phyloP scores from a whole-genome alignment of 257 asterid species.

The Primulina huaijiensis region DNA sequence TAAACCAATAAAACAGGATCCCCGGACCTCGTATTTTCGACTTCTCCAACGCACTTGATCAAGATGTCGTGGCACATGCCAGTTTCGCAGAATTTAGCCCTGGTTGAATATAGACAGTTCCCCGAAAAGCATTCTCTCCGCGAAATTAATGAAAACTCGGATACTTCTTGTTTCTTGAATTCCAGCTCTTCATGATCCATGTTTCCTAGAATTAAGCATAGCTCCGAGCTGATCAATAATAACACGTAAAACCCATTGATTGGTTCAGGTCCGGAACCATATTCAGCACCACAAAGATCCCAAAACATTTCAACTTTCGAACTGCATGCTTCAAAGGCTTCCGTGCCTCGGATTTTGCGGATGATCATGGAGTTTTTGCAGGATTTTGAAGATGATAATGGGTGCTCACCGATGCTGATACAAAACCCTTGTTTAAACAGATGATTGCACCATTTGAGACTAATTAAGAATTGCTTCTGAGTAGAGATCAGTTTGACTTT shows the following conservation, averaged over 20 bases:
- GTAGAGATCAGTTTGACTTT: conserved; percentile 43
- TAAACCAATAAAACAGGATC: conserved; percentile 36
- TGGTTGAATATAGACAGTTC: conserved; percentile 43
- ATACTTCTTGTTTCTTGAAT: conserved; percentile 26
- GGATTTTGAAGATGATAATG: conserved; percentile 32
- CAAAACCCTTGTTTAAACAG: conserved; percentile 39
- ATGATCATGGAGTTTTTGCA: conserved; percentile 27
- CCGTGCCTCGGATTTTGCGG: conserved; percentile 38
- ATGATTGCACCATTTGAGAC: conserved; percentile 49
- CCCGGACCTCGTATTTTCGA: conserved; percentile 20
- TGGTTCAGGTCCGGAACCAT: conserved; percentile 67
- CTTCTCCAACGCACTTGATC: conserved; percentile 44
- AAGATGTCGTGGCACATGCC: conserved; percentile 56
- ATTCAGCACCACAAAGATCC: conserved; percentile 62
- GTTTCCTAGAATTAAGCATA: conserved; percentile 52
- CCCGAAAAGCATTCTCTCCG: conserved; percentile 52
- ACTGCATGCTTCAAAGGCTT: conserved; percentile 32
- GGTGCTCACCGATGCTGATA: conserved; percentile 39
- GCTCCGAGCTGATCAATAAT: conserved; percentile 46
- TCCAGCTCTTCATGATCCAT: conserved; percentile 32
- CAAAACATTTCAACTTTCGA: conserved; percentile 47
- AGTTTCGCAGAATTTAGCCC: conserved; percentile 49
- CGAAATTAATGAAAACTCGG: conserved; percentile 41
- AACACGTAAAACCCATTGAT: conserved; percentile 41
- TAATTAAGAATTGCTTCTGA: conserved; percentile 37